Evolutionary conservation across 1,284 basidiomycete genomes (phyloP).

Genomic region (Apiotrichum sp.): DNA sequence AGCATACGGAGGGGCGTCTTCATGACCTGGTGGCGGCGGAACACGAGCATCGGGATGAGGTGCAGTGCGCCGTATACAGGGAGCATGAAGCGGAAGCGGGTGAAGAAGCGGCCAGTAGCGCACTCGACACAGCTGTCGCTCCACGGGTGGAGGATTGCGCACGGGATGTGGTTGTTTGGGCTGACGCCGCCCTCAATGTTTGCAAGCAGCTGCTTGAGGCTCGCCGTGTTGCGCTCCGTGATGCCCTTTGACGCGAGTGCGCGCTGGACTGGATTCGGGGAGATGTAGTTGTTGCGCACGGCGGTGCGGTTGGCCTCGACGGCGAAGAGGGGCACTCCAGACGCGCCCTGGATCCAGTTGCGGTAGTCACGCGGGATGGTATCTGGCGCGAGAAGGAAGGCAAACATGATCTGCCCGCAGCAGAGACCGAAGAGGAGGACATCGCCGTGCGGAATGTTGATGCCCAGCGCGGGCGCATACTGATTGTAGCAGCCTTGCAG

Average conservation of each 20-base stretch:
- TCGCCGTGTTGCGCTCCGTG: slow-evolving; percentile 27
- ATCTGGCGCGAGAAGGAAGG: slow-evolving; percentile 72
- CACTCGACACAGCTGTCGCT: slow-evolving; percentile 63
- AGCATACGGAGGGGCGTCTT: slow-evolving; percentile 62
- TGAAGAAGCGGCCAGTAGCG: slow-evolving; percentile 66
- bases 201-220: slow-evolving; percentile 29
- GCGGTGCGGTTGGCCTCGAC: slow-evolving; percentile 60
- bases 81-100: slow-evolving; percentile 73
- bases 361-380: slow-evolving; percentile 72
- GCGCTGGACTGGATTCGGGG: slow-evolving; percentile 55
- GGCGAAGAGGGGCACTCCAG: slow-evolving; percentile 58
- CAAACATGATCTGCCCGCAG: slow-evolving; percentile 85
- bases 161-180: slow-evolving; percentile 52
- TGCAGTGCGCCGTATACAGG: slow-evolving; percentile 81
- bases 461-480: slow-evolving; percentile 44
- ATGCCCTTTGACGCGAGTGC: slow-evolving; percentile 50
- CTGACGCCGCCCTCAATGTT: slow-evolving; percentile 23
- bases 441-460: slow-evolving; percentile 77
- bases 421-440: slow-evolving; percentile 75
- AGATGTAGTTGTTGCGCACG: slow-evolving; percentile 56
- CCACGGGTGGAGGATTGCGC: slow-evolving; percentile 72
- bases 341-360: slow-evolving; percentile 63
- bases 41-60: slow-evolving; percentile 75
- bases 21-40: slow-evolving; percentile 52
- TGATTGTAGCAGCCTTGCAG: slow-evolving; percentile 50